Conservation (phyloP, 805 yeast genomes). For the Hanseniaspora hatyaiensis region DNA sequence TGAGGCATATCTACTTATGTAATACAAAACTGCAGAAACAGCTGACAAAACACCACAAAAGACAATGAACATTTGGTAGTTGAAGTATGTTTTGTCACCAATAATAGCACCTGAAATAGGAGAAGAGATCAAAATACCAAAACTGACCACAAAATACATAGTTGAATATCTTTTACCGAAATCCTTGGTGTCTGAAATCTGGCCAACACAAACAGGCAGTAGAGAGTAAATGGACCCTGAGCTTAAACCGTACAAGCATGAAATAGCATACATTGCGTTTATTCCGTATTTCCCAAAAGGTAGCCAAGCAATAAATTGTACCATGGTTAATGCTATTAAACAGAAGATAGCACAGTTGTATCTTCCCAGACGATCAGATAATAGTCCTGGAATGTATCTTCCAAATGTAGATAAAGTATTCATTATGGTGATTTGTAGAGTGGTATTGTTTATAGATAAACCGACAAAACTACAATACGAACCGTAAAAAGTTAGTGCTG, state of each 20-base stretch:
- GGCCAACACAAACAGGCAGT: slow-evolving; percentile 43
- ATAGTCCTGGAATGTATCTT: slow-evolving; percentile 30
- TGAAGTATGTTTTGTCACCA: slow-evolving; percentile 26
- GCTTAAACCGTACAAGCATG: slow-evolving; percentile 38
- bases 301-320: slow-evolving; percentile 30
- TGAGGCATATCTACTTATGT: slow-evolving; percentile 34
- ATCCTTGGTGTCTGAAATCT: slow-evolving; percentile 38
- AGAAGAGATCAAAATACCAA: slow-evolving; percentile 34
- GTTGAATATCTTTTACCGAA: slow-evolving; percentile 43
- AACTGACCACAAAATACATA: slow-evolving; percentile 42
- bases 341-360: slow-evolving; percentile 37
- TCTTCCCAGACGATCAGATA: slow-evolving; percentile 36
- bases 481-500: slow-evolving; percentile 39
- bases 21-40: slow-evolving; percentile 33
- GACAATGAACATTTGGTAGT: slow-evolving; percentile 33
- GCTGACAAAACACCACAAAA: slow-evolving; percentile 32
- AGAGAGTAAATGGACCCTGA: slow-evolving; percentile 41
- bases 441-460: slow-evolving; percentile 31
- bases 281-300: slow-evolving; percentile 27
- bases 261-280: slow-evolving; percentile 31
- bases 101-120: slow-evolving; percentile 38
- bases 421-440: slow-evolving; percentile 36
- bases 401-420: slow-evolving; percentile 31
- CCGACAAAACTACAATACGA: slow-evolving; percentile 42
- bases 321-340: slow-evolving; percentile 25